Percentiles rank a stretch among this genome's conserved stretches.
These are phyloP conservation scores for Lepidium didymum DNA, from an alignment of 345 rosid genomes.

Conservation along the genomic window DNA sequence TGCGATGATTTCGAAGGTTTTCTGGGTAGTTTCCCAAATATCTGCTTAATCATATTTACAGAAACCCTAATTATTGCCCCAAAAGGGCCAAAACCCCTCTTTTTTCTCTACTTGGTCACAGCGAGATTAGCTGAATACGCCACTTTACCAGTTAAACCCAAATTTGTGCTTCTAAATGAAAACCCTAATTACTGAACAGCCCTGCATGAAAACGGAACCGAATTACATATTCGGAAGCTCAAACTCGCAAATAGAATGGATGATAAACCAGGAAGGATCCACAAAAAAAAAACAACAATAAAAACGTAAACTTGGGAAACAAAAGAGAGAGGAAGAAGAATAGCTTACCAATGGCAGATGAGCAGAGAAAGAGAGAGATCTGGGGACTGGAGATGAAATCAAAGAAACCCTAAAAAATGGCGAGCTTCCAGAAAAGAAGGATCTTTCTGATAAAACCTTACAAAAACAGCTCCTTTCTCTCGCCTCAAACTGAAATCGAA, in stretches of 20 bases:
- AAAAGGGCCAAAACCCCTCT: neutral
- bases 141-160: neutral
- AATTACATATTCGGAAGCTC: neutral
- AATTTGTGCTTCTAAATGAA: neutral
- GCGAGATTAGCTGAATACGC: neutral
- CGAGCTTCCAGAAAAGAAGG: neutral
- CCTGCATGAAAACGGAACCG: conserved; percentile 17
- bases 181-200: conserved; percentile 12
- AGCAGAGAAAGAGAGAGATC: conserved; percentile 16
- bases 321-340: neutral
- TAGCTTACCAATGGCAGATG: conserved; percentile 11
- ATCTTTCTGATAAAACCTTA: conserved; percentile 34
- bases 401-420: conserved; percentile 12
- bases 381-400: neutral
- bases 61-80: conserved; percentile 1
- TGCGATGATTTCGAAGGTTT: conserved; percentile 64
- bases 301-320: neutral
- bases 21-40: conserved; percentile 60
- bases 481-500: conserved; percentile 14
- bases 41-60: conserved; percentile 68
- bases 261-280: neutral
- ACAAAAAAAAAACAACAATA: neutral
- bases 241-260: neutral
- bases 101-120: neutral
- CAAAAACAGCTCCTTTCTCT: conserved; percentile 9